A percentile compares a stretch with the other conserved stretches of the same genome.
Evolutionary conservation across 106 monocot species (phyloP).

Genomic region (Acorus calamus): DNA sequence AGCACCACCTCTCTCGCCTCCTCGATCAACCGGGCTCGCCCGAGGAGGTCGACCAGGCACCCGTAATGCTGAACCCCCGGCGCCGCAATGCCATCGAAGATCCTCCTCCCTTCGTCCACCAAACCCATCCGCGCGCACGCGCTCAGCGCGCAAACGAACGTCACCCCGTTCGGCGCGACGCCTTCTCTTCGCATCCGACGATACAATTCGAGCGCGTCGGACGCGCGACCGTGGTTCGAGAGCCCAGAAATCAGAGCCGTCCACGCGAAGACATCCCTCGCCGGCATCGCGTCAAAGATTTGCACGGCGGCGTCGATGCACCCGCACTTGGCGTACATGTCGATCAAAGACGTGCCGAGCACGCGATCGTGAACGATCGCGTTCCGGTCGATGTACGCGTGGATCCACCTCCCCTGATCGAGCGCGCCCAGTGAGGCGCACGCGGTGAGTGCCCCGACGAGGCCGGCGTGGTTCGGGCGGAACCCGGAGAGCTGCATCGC

Average conservation of each 20-base stretch:
- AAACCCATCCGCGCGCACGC: constrained; percentile 42
- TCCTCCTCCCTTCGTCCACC: constrained; percentile 26
- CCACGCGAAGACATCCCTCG: constrained; percentile 36
- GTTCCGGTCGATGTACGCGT: constrained; percentile 13
- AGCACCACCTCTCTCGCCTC: constrained; percentile 25
- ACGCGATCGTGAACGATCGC: constrained; percentile 23
- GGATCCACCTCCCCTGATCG: constrained; percentile 24
- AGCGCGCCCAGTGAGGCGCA: constrained; percentile 33
- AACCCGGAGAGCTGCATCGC: constrained; percentile 22
- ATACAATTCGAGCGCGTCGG: constrained; percentile 24
- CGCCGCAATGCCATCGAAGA: constrained; percentile 25
- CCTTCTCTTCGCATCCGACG: constrained; percentile 22
- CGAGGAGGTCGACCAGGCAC: constrained; percentile 46
- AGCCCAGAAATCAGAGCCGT: constrained; percentile 40
- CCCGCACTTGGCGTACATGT: constrained; percentile 68
- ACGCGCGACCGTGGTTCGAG: constrained; percentile 32
- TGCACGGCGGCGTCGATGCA: constrained; percentile 13
- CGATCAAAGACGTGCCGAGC: constrained; percentile 36
- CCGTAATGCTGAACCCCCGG: constrained; percentile 54
- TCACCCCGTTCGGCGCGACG: constrained; percentile 28
- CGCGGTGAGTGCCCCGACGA: constrained; percentile 39
- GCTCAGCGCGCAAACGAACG: constrained; percentile 33
- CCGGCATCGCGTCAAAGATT: constrained; percentile 26
- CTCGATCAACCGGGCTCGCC: constrained; percentile 39
- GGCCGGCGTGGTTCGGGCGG: constrained; percentile 32